These are phyloP conservation scores for Pichia terricola DNA, from an alignment of 1,139 yeast genomes.

Conservation along the genomic window DNA sequence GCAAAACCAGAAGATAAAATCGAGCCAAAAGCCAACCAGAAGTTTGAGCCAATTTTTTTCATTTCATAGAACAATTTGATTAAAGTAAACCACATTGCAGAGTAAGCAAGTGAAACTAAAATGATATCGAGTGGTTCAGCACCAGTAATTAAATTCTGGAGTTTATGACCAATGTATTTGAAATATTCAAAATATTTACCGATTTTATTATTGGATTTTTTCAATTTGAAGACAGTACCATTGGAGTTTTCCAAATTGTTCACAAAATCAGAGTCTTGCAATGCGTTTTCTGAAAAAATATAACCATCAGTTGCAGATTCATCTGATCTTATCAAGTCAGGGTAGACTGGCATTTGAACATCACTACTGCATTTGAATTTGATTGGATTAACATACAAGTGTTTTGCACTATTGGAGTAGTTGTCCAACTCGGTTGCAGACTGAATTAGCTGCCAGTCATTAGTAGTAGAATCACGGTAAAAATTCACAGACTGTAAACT, in stretches of 20 bases:
- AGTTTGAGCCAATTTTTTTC: constrained; percentile 72
- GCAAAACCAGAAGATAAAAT: constrained; percentile 78
- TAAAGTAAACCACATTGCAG: constrained; percentile 86
- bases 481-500: constrained; percentile 6
- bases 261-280: constrained; percentile 26
- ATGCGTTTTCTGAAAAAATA: constrained; percentile 18
- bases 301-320: constrained; percentile 22
- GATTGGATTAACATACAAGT: constrained; percentile 44
- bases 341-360: constrained; percentile 21
- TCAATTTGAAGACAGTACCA: constrained; percentile 42
- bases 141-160: constrained; percentile 49
- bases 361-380: constrained; percentile 32
- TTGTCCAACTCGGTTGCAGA: constrained; percentile 5
- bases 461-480: constrained; percentile 3
- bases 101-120: constrained; percentile 71
- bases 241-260: constrained; percentile 35
- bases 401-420: constrained; percentile 17
- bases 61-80: constrained; percentile 70
- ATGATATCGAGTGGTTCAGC: constrained; percentile 86
- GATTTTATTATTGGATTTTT: constrained; percentile 51
- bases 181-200: constrained; percentile 59
- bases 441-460: constrained; percentile 6
- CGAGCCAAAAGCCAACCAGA: constrained; percentile 84
- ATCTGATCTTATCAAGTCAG: constrained; percentile 18
- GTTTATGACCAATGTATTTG: constrained; percentile 34